Percentiles rank a stretch among this genome's conserved stretches.
Conservation (phyloP, 306 rosid species). For the Sphenostylis stenocarpa region DNA sequence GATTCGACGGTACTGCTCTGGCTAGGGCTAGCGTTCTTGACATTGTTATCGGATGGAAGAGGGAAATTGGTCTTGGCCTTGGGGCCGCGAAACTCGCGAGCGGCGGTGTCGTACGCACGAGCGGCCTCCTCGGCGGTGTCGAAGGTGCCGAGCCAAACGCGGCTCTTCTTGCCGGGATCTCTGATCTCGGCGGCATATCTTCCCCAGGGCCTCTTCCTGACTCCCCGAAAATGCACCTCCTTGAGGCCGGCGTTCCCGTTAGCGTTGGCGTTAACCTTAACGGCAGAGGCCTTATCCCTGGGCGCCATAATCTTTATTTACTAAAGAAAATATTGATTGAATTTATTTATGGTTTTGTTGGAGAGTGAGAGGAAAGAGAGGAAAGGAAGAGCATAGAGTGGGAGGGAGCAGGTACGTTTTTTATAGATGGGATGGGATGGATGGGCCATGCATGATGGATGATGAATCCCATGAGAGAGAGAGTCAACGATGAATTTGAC, state of each 20-base stretch:
- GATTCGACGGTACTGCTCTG: constrained; percentile 98
- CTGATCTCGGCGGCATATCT: constrained; percentile 97
- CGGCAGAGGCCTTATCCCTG: constrained; percentile 51
- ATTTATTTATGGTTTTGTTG: not conserved
- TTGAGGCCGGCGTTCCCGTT: constrained; percentile 35
- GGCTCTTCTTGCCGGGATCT: constrained; percentile 95
- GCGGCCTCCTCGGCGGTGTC: constrained; percentile 98
- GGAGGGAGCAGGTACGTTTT: not conserved
- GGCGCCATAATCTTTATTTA: constrained; percentile 62
- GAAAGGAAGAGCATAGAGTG: not conserved
- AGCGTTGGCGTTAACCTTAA: constrained; percentile 16
- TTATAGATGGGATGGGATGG: constrained; percentile 31
- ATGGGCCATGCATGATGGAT: constrained; percentile 9
- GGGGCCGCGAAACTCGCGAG: constrained; percentile 83
- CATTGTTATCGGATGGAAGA: constrained; percentile 37
- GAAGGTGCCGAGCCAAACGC: constrained; percentile 97
- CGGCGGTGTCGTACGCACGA: constrained; percentile 86
- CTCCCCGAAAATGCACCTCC: constrained; percentile 93
- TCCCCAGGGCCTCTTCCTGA: constrained; percentile 98
- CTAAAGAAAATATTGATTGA: not conserved
- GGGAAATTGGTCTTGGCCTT: constrained; percentile 95
- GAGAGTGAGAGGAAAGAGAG: not conserved
- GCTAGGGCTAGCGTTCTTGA: constrained; percentile 64
- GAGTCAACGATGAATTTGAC: constrained; percentile 75
- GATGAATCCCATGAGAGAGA: not conserved